phyloP scores from a whole-genome alignment of 2,329 filamentous ascomycete genomes.

The Pseudocercospora crystallina region DNA sequence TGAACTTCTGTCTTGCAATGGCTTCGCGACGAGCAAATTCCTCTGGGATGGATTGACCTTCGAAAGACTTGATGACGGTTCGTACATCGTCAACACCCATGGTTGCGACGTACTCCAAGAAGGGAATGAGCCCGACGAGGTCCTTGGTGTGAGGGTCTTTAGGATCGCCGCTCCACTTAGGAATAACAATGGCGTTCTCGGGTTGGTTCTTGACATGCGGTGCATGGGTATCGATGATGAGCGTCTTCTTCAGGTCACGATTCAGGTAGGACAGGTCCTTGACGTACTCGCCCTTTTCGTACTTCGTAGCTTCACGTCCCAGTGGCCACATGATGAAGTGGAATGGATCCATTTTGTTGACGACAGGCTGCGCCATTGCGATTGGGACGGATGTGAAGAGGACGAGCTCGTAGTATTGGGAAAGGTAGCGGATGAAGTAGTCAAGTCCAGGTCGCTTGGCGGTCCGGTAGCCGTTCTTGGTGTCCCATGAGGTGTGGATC shows the following conservation, averaged over 20 bases:
- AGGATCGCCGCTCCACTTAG: constrained; percentile 83
- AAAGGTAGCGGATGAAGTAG: constrained; percentile 95
- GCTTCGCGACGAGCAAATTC: constrained; percentile 91
- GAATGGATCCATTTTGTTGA: constrained; percentile 92
- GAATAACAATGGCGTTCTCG: constrained; percentile 91
- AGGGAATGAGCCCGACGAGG: constrained; percentile 85
- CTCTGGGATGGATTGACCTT: constrained; percentile 81
- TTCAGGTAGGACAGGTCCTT: constrained; percentile 99
- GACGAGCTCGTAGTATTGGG: constrained; percentile 96
- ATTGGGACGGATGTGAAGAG: constrained; percentile 89
- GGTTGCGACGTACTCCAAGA: constrained; percentile 94
- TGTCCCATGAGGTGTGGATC: constrained; percentile 90
- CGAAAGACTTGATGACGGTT: constrained; percentile 53
- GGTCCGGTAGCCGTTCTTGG: constrained; percentile 91
- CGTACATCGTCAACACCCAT: constrained; percentile 86
- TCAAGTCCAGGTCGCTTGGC: constrained; percentile 94
- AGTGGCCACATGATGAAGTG: constrained; percentile 93
- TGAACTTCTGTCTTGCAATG: constrained; percentile 78
- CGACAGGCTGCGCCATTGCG: constrained; percentile 79
- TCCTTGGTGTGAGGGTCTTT: constrained; percentile 67
- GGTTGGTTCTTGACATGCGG: constrained; percentile 84
- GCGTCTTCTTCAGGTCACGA: constrained; percentile 90
- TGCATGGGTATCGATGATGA: constrained; percentile 86
- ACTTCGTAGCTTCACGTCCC: constrained; percentile 94
- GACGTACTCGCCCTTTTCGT: constrained; percentile 92